Conservation (phyloP, 179 eudicot species). For the Camellia oleifera region DNA sequence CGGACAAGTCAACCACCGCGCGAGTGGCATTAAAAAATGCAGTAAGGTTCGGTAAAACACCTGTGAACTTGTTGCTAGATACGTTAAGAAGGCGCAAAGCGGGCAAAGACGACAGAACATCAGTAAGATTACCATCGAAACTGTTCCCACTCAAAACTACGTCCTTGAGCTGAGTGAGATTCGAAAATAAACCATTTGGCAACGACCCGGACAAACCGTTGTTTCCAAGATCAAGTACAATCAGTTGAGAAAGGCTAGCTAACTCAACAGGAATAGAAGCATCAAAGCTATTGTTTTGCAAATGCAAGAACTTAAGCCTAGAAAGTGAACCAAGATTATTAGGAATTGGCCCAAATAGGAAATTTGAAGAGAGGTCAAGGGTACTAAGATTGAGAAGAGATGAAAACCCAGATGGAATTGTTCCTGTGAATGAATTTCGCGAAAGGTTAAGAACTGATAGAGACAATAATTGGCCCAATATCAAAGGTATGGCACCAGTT, state of each 20-base stretch:
- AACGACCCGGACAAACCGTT: constrained; percentile 45
- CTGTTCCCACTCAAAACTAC: constrained; percentile 30
- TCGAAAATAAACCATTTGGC: constrained; percentile 32
- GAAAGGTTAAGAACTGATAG: constrained; percentile 63
- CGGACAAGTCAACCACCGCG: constrained; percentile 46
- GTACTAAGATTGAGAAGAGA: constrained; percentile 42
- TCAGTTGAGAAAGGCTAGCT: constrained; percentile 53
- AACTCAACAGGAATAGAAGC: constrained; percentile 57
- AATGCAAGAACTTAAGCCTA: constrained; percentile 45
- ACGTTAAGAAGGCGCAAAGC: constrained; percentile 52
- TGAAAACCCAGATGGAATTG: constrained; percentile 47
- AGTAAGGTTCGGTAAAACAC: constrained; percentile 24
- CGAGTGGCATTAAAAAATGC: constrained; percentile 29
- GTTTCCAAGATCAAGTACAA: constrained; percentile 62
- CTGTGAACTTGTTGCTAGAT: constrained; percentile 43
- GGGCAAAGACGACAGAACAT: constrained; percentile 43
- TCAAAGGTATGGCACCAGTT: constrained; percentile 51
- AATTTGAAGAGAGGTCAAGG: constrained; percentile 62
- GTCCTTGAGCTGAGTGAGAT: no score
- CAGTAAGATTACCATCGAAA: constrained; percentile 39
- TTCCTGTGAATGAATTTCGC: constrained; percentile 53
- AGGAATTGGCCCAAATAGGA: constrained; percentile 58
- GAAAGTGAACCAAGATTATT: constrained; percentile 46
- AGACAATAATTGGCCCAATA: constrained; percentile 41
- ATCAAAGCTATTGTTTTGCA: constrained; percentile 46